Percentiles rank a stretch among this genome's conserved stretches.
These are phyloP conservation scores for Hordeum pubiflorum DNA, from an alignment of 202 grass and related monocot species.

Conservation along the genomic window DNA sequence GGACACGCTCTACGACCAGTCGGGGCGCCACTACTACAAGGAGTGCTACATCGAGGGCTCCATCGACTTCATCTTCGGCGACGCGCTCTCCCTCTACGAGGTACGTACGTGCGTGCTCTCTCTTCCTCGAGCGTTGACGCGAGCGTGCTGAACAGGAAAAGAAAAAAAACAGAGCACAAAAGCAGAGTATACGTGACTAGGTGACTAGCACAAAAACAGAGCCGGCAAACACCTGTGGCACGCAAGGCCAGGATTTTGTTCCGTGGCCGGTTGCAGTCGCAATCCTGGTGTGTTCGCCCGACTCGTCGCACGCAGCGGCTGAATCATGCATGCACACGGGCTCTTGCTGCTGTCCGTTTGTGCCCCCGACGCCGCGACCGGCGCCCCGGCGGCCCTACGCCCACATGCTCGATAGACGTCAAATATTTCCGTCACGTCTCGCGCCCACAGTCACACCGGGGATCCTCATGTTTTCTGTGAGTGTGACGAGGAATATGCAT, in stretches of 20 bases:
- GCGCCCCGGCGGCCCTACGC: background rate
- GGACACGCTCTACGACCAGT: slow-evolving; percentile 89
- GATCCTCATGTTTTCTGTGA: no score
- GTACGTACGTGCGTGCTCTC: slow-evolving; percentile 24
- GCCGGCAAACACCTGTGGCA: background rate
- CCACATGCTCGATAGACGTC: background rate
- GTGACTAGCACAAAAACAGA: no score
- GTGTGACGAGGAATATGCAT: background rate
- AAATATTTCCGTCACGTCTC: background rate
- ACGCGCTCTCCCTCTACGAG: slow-evolving; percentile 81
- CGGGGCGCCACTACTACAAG: slow-evolving; percentile 86
- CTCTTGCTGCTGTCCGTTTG: slow-evolving; percentile 2
- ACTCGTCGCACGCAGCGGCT: background rate
- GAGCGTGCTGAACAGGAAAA: background rate
- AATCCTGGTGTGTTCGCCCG: background rate
- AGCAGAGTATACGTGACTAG: background rate
- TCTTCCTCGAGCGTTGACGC: background rate
- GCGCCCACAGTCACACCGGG: no score
- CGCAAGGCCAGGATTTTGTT: background rate
- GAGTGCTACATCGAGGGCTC: slow-evolving; percentile 93
- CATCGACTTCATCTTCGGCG: slow-evolving; percentile 93
- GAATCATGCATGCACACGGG: background rate
- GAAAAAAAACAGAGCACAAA: background rate
- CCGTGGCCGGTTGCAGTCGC: background rate
- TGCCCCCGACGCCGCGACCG: background rate